Evolutionary conservation across 1,139 yeast genomes (phyloP), one percentile per base, ranked within the genome.

Genomic region (Scheffersomyces illinoinensis): DNA sequence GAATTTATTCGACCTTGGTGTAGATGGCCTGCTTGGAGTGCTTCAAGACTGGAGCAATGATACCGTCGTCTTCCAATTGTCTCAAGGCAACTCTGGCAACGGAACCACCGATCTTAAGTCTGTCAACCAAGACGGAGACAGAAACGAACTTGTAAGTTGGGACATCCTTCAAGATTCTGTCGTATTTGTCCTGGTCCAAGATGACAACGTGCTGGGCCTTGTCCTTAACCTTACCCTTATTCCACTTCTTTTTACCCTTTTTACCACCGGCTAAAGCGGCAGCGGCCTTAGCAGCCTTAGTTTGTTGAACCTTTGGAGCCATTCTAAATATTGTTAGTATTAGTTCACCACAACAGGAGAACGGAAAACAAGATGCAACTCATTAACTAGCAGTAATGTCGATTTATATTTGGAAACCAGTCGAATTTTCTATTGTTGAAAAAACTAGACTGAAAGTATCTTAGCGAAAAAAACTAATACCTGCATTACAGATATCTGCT

Each of bases 241-340:
- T 91, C 99, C 99, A 95, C 97, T 95, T 95, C 97, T 95, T 95
- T 93, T 96, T 95, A 85, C 97, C 93, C 83, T 95, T 93, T 92
- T 95, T 95, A 89, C 98, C 98, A 91, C 98, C 98, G 82, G 98
- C 97, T 89, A 93, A 87, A 83, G 98, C 98, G 87, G 99, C 98
- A 78, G 98, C 98, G 82, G 98, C 98, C 89, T 93, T 93, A 80
- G 97, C 97, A 83, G 98, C 98, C 89, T 95, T 95, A 79, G 98
- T 90, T 85, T 92, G 96, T 88, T 93, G 98, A 84, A 91, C 86
- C 87, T 93, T 95, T 88, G 98, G 98, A 84, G 98, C 98, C 99
- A 95, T 93, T 83, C 87, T 80, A 70, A 54, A 55, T 5, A 55
- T 23, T 59, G 83, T 79, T 80, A 79, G 83, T 79, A 76, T 49